phyloP scores from a whole-genome alignment of 2,329 filamentous ascomycete species.

The Gliomastix tumulicola region DNA sequence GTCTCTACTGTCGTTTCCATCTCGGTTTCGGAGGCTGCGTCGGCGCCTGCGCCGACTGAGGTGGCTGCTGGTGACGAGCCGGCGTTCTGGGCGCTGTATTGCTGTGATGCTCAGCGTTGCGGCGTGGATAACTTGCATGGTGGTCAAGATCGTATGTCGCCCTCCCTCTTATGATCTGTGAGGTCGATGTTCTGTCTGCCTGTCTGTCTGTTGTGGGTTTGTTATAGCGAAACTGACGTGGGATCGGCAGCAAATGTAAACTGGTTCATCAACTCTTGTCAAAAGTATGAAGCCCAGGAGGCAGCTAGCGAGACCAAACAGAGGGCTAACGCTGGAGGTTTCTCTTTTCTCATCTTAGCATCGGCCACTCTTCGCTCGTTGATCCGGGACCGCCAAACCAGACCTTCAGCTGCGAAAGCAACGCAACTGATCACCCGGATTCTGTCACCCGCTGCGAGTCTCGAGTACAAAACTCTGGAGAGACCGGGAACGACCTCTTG shows the following conservation, averaged over 20 bases:
- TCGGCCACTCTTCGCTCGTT: constrained; percentile 14
- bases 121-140: constrained; percentile 30
- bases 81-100: constrained; percentile 39
- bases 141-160: constrained; percentile 36
- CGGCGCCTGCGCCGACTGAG: constrained; percentile 76
- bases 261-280: constrained; percentile 41
- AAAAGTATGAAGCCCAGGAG: constrained; percentile 33
- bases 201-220: no score
- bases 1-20: no score
- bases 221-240: no score
- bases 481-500: no score
- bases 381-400: constrained; percentile 17
- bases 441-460: no score
- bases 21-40: no score
- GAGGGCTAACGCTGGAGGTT: not conserved
- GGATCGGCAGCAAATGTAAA: constrained; percentile 44
- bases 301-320: constrained; percentile 7
- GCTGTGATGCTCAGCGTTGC: constrained; percentile 43
- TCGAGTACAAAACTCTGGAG: no score
- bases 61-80: constrained; percentile 57
- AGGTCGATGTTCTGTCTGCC: no score
- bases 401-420: constrained; percentile 12
- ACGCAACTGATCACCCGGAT: no score
- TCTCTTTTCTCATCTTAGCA: constrained; percentile 5
- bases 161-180: no score